phyloP scores from a whole-genome alignment of 768 basidiomycete species.

The Galerina sulciceps region DNA sequence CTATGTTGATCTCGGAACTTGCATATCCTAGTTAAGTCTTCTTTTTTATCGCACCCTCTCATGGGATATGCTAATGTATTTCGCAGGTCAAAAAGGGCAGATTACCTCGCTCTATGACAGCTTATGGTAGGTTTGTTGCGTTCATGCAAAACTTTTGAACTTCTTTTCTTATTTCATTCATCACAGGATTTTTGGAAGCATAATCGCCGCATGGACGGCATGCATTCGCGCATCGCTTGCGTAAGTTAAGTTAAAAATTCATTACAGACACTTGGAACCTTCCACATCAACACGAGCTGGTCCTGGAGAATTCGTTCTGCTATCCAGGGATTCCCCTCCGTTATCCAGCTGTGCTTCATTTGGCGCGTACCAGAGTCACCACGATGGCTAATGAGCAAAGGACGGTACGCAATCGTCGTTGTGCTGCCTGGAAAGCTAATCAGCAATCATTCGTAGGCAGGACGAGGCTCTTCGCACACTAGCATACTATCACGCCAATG shows the following conservation, averaged over 20 bases:
- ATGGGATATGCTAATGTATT: not conserved
- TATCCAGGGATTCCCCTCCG: conserved; percentile 62
- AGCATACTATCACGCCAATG: conserved; percentile 60
- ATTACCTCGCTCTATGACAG: conserved; percentile 27
- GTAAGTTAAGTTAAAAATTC: not conserved
- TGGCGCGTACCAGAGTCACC: conserved; percentile 74
- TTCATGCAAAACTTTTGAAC: not conserved
- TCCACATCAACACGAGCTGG: conserved; percentile 60
- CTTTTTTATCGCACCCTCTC: not conserved
- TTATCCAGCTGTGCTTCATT: conserved; percentile 60
- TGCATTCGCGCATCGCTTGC: not conserved
- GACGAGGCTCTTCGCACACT: conserved; percentile 52
- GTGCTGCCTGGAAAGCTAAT: not conserved
- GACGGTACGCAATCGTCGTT: conserved; percentile 27
- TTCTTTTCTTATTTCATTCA: not conserved
- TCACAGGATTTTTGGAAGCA: conserved; percentile 20
- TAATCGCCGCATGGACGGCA: conserved; percentile 64
- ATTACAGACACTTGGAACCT: conserved; percentile 62
- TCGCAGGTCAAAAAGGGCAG: conserved; percentile 19
- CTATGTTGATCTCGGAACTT: conserved; percentile 26
- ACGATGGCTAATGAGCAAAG: conserved; percentile 71
- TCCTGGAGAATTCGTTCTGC: conserved; percentile 73
- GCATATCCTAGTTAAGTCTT: conserved; percentile 22
- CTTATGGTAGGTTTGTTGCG: conserved; percentile 18
- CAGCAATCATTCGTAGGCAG: conserved; percentile 23